Conservation (phyloP, 805 yeast genomes). For the Kodamaea leandrae region DNA sequence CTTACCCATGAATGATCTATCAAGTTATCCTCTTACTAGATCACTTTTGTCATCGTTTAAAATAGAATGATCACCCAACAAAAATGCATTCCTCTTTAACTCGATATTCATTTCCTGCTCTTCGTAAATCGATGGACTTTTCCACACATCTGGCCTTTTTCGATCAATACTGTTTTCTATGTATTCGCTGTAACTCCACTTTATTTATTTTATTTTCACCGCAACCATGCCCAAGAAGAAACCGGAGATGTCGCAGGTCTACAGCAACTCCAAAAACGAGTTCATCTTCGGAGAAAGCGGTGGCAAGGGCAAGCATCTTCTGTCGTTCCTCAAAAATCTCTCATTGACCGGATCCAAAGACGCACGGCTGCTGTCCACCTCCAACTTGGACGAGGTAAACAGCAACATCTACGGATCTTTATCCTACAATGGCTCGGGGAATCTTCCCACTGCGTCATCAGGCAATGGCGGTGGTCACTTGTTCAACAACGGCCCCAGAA, state of each 20-base stretch:
- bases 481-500: slow-evolving; percentile 15
- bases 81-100: too few relatives aligned
- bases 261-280: slow-evolving; percentile 45
- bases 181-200: not conserved
- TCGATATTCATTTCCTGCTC: too few relatives aligned
- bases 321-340: slow-evolving; percentile 48
- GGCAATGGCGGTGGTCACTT: not conserved
- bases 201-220: not conserved
- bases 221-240: slow-evolving; percentile 40
- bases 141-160: not conserved
- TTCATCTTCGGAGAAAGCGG: slow-evolving; percentile 68
- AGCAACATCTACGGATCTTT: slow-evolving; percentile 40
- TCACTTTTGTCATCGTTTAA: too few relatives aligned
- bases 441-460: not conserved
- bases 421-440: slow-evolving; percentile 15
- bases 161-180: too few relatives aligned
- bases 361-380: slow-evolving; percentile 6
- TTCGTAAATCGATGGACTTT: too few relatives aligned
- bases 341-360: slow-evolving; percentile 33
- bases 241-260: slow-evolving; percentile 45
- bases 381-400: slow-evolving; percentile 27
- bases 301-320: slow-evolving; percentile 59
- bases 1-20: too few relatives aligned
- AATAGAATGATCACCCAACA: too few relatives aligned
- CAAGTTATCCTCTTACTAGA: too few relatives aligned